Base-by-base conservation (phyloP, 805 yeast genomes). In the Maudiozyma turicensis region DNA sequence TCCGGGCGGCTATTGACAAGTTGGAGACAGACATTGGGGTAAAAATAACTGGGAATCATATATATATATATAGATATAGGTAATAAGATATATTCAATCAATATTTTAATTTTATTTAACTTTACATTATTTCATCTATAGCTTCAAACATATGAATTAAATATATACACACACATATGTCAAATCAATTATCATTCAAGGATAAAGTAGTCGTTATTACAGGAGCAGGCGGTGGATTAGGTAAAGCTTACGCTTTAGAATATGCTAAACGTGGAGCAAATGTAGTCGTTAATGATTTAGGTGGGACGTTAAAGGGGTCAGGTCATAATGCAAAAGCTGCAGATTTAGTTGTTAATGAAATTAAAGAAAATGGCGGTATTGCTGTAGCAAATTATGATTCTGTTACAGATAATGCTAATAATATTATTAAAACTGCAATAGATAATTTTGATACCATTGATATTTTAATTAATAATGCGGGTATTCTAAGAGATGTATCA, bases 141-240 rank as follows among this genome's bases (percentile, higher is more conserved):
- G 35, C 11, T 33, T n/a, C 1, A 8, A 33, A 8, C 6, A n/a
- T 33, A 33, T 33, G 9, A 1, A 33, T 33, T 33, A 33, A 1
- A 33, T 33, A 37, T 37, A 37, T 14, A 38, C 11, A 14, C 30
- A 15, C 30, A 47, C 15, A 13, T 6, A 48, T 48, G 51, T 39
- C 43, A 6, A 38, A 44, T 20, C 40, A 63, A 43, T 63, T 82
- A 29, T 62, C 73, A 37, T 87, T 83, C 61, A 84, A 86, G 60
- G 88, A 82, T 58, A 83, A 85, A 66, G 97, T 91, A 42, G 97
- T 91, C 34, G 81, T 91, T 50, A 81, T 91, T 64, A 91, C 97
- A 45, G 99, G 99, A 34, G 93, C 97, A 44, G 99, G 99, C 55
- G 98, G 97, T 57, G 99, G 98, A 15, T 76, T 91, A 43, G 99